Evolutionary conservation across 2,329 filamentous ascomycete genomes (phyloP).

Genomic region (Neonectria neomacrospora): DNA sequence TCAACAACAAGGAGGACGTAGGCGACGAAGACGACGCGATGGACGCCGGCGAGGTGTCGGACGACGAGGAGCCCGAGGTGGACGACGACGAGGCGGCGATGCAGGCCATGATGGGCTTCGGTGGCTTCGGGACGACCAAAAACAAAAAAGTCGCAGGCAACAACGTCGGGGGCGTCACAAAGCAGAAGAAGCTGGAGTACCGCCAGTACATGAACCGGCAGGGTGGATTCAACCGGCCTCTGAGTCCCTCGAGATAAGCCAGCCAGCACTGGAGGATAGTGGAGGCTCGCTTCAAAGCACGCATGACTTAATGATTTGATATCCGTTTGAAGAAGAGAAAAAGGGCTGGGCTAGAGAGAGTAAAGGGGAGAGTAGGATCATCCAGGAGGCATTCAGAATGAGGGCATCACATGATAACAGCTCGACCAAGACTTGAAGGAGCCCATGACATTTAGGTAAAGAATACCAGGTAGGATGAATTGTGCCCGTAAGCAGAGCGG

Average conservation of each 20-base stretch:
- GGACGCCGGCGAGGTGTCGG: conserved; percentile 46
- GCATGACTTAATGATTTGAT: conserved; percentile 23
- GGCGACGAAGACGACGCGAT: conserved; percentile 38
- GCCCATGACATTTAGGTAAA: conserved; percentile 12
- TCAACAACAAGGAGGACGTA: conserved; percentile 30
- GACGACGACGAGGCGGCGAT: conserved; percentile 79
- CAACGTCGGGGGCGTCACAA: conserved; percentile 81
- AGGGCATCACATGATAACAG: not conserved
- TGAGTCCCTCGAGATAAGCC: conserved; percentile 65
- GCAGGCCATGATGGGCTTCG: conserved; percentile 91
- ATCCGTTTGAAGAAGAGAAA: conserved; percentile 10
- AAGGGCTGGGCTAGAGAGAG: not conserved
- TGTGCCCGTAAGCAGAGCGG: conserved; percentile 14
- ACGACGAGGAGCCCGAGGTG: conserved; percentile 53
- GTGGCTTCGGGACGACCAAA: conserved; percentile 86
- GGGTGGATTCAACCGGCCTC: conserved; percentile 83
- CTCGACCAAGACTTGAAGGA: not conserved
- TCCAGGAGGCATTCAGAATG: not conserved
- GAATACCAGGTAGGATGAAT: conserved; percentile 16
- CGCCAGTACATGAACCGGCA: conserved; percentile 95
- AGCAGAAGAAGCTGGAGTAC: conserved; percentile 95
- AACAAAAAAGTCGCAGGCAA: conserved; percentile 90
- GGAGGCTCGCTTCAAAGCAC: not conserved
- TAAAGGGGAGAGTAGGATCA: not conserved
- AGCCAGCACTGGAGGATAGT: not conserved